Conservation (phyloP, 768 basidiomycete genomes). For the Trichaptum fuscoviolaceum region DNA sequence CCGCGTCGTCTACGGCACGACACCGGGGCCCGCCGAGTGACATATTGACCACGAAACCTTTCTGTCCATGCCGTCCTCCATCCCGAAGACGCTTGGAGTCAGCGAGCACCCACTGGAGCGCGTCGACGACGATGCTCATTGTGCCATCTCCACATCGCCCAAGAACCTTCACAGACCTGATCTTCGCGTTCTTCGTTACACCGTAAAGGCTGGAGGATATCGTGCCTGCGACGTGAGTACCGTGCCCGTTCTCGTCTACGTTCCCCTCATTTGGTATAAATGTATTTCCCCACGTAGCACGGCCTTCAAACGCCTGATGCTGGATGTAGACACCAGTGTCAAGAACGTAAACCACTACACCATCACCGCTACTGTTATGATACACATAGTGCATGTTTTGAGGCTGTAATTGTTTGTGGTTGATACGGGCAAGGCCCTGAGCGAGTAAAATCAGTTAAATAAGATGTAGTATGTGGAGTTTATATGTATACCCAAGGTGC, state of each 20-base stretch:
- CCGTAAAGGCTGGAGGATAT: slow-evolving; percentile 92
- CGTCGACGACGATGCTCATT: slow-evolving; percentile 90
- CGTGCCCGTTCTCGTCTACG: slow-evolving; percentile 92
- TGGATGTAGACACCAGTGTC: slow-evolving; percentile 87
- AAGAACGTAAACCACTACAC: slow-evolving; percentile 87
- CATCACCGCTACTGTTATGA: slow-evolving; percentile 69
- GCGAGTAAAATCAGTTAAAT: slow-evolving; percentile 26
- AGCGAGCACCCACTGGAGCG: slow-evolving; percentile 74
- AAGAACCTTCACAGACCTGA: slow-evolving; percentile 91
- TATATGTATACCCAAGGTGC: slow-evolving; percentile 73
- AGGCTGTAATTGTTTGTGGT: slow-evolving; percentile 72
- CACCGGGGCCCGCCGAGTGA: slow-evolving; percentile 95
- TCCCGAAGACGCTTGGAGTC: slow-evolving; percentile 58
- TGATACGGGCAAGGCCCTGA: slow-evolving; percentile 89
- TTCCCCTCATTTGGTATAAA: slow-evolving; percentile 80
- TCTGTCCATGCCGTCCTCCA: no score
- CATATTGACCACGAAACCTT: slow-evolving; percentile 98
- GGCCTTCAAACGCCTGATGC: slow-evolving; percentile 85
- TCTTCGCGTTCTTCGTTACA: slow-evolving; percentile 89
- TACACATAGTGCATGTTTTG: slow-evolving; percentile 79
- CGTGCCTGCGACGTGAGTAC: slow-evolving; percentile 92
- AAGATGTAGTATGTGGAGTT: neutral
- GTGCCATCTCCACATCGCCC: slow-evolving; percentile 92
- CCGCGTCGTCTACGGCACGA: slow-evolving; percentile 72
- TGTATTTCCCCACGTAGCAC: slow-evolving; percentile 93